Base-by-base conservation (phyloP, 106 monocot species). In the Alisma plantagoaquatica region DNA sequence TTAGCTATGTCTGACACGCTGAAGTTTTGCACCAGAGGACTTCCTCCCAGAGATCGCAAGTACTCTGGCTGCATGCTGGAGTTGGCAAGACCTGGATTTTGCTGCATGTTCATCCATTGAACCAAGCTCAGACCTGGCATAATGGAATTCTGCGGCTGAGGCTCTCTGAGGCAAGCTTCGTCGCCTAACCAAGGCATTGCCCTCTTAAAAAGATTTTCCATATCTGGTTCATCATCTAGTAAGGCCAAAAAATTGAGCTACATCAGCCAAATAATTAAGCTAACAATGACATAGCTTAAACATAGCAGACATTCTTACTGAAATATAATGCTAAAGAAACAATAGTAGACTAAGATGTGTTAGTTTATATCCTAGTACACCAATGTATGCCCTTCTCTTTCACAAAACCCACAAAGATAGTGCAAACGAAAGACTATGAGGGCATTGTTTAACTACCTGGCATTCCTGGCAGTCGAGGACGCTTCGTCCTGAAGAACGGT, bases 71-170 rank as follows among this genome's bases (percentile, higher is more conserved):
- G 91, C 63, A 75, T 62, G 5, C 46, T 61, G 46, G 74, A 12
- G 56, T 75, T 78, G 11, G 68, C 27, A 47, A 85, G 70, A 4
- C 74, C 57, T 23, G 77, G 52, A 53, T 71, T 84, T 53, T 84
- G 90, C 46, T 83, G 79, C 82, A 86, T 79, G 68, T 69, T 82
- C 86, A 92, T 86, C 92, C 82, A 86, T 52, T 78, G 81, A 43
- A 64, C 78, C 59, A 81, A 62, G 63, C 77, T 91, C 47, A 86
- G 54, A 20, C 85, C 85, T 51, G 85, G 91, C 74, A 85, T 78
- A 30, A 75, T 59, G 20, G 80, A 68, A 59, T 61, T 85, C 32
- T 78, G 82, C 14, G 75, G 77, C 28, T 82, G 82, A 20, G 79
- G 53, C 50, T 91, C 84, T 60, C 81, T 84, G 38, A 84, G 80